Conservation (phyloP, 495 filamentous ascomycete genomes). For the Penicillium ucsense region DNA sequence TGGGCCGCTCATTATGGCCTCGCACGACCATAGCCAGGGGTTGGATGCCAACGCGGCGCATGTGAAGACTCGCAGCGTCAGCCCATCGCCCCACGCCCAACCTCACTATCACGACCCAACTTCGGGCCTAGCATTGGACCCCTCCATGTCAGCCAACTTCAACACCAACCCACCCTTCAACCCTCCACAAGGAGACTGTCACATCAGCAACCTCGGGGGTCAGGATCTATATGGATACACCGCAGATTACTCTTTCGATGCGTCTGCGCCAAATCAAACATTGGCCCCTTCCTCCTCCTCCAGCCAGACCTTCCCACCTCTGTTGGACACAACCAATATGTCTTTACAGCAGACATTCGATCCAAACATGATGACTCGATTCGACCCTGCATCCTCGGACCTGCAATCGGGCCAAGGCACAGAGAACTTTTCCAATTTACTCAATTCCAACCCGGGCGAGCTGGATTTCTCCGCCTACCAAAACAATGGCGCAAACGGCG, state of each 20-base stretch:
- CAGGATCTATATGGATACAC: slow-evolving; percentile 26
- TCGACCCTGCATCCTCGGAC: slow-evolving; percentile 19
- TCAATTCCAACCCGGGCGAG: slow-evolving; percentile 26
- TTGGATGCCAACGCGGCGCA: slow-evolving; percentile 18
- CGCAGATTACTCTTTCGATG: slow-evolving; percentile 21
- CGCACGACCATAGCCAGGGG: slow-evolving; percentile 25
- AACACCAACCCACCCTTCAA: slow-evolving; percentile 8
- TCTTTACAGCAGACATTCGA: slow-evolving; percentile 34
- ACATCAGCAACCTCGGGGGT: slow-evolving; percentile 4
- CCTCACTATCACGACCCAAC: slow-evolving; percentile 30
- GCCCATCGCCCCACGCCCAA: slow-evolving; percentile 31
- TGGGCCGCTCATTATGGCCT: slow-evolving; percentile 19
- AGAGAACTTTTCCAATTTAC: slow-evolving; percentile 31
- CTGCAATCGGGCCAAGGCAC: slow-evolving; percentile 19
- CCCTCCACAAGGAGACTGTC: too few relatives aligned
- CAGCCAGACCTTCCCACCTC: slow-evolving; percentile 22
- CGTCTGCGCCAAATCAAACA: slow-evolving; percentile 15
- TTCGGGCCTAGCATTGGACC: slow-evolving; percentile 27
- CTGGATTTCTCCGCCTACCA: slow-evolving; percentile 35
- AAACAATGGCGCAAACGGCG: slow-evolving; percentile 24
- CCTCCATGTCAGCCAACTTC: slow-evolving; percentile 23
- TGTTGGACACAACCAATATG: slow-evolving; percentile 18
- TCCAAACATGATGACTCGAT: slow-evolving; percentile 23
- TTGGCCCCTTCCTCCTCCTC: slow-evolving; percentile 18
- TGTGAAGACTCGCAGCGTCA: slow-evolving; percentile 31